Evolutionary conservation across 306 rosid genomes (phyloP), one percentile per base, ranked within the genome.

Genomic region (Lotus japonicus): DNA sequence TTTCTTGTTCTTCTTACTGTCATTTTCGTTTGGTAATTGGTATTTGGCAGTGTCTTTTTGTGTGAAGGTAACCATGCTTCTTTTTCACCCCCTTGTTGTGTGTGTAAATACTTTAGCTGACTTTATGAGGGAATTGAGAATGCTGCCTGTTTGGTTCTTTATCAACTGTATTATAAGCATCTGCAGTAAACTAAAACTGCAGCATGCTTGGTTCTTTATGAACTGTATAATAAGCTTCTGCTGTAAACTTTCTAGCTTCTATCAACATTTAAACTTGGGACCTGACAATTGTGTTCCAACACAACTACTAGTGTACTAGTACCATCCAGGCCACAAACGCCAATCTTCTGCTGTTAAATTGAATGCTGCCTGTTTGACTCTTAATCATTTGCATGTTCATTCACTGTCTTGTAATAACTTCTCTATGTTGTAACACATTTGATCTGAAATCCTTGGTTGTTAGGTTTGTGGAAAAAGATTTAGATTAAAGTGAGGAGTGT

Each of bases 1-100:
- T 57, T 80, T 4, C 81, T 90, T 45, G 88, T 90, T 48, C 81
- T 95, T 54, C 61, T 91, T 49, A 94, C 96, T 0, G 77, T 94
- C 50, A 72, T 94, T 56, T 88, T 84, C 74, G 83, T 89, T 74
- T 85, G 82, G 88, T 90, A 68, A 80, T 76, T 85, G 82, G n/a
- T n/a, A n/a, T n/a, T n/a, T n/a, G n/a, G n/a, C n/a, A n/a, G n/a
- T n/a, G n/a, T n/a, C n/a, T n/a, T 11, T 53, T 26, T 57, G 11
- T 18, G 4, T 58, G 46, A 36, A 72, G 60, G 17, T 56, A 14
- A 46, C 17, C 6, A 13, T 44, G 72, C 53, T 23, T 19, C 14
- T 79, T 49, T n/a, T 15, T 44, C n/a, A n/a, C n/a, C n/a, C n/a
- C n/a, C n/a, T 45, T 23, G 23, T 62, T 58, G 10, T 45, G 65